Percentiles rank a stretch among this genome's conserved stretches.
Evolutionary conservation across 2,329 filamentous ascomycete genomes (phyloP).

Genomic region (Aspergillus bombycis): DNA sequence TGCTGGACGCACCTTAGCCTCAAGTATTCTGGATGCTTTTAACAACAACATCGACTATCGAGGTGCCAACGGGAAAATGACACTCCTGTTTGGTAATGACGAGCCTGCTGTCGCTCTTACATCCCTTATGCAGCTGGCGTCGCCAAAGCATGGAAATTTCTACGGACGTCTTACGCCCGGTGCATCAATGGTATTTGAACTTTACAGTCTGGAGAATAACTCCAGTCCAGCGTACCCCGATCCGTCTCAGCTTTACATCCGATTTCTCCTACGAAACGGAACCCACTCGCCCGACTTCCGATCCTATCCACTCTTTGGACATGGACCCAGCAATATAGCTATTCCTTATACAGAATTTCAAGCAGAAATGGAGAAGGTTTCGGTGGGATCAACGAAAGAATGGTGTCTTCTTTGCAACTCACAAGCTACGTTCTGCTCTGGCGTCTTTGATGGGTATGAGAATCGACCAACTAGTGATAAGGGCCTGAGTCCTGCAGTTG

Average conservation of each 20-base stretch:
- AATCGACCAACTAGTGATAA: conserved; percentile 10
- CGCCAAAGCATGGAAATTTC: conserved; percentile 46
- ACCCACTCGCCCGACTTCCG: conserved; percentile 43
- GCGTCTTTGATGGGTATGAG: conserved; percentile 33
- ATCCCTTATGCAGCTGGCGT: conserved; percentile 47
- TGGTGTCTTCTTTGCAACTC: conserved; percentile 59
- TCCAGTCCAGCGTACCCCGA: conserved; percentile 42
- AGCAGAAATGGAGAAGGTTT: conserved; percentile 46
- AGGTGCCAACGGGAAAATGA: conserved; percentile 48
- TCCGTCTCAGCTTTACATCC: conserved; percentile 54
- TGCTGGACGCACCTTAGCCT: conserved; percentile 47
- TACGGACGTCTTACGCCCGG: conserved; percentile 53
- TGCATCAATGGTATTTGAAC: conserved; percentile 55
- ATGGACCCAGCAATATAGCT: conserved; percentile 48
- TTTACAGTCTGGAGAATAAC: conserved; percentile 49
- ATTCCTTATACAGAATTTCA: conserved; percentile 57
- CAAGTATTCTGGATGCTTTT: conserved; percentile 43
- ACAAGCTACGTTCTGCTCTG: conserved; percentile 54
- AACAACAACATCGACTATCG: conserved; percentile 40
- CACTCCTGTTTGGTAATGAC: conserved; percentile 53
- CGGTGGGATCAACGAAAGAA: conserved; percentile 47
- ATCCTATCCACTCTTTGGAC: conserved; percentile 56
- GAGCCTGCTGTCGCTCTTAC: conserved; percentile 57
- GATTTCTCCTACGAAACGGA: conserved; percentile 62
- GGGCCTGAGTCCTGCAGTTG: conserved; percentile 49